Percentiles rank a stretch among this genome's conserved stretches.
Conservation (phyloP, 2,329 filamentous ascomycete genomes). For the Grosmannia huntii region DNA sequence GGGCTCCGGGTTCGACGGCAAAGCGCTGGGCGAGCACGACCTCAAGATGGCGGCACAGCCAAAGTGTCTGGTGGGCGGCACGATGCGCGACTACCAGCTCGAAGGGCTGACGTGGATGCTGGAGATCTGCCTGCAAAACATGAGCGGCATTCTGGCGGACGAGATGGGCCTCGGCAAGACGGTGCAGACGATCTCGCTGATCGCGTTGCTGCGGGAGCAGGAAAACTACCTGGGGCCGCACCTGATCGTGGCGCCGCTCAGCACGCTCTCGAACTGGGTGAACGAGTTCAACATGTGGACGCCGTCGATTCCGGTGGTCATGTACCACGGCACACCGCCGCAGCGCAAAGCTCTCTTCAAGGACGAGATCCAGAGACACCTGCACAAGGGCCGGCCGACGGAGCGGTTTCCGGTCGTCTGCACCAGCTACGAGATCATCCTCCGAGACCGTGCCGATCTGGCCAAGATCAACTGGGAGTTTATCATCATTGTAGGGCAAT, state of each 20-base stretch:
- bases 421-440: constrained; percentile 92
- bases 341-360: constrained; percentile 66
- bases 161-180: constrained; percentile 94
- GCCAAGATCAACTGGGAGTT: constrained; percentile 89
- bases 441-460: constrained; percentile 74
- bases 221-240: constrained; percentile 77
- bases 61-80: constrained; percentile 69
- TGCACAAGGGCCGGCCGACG: constrained; percentile 45
- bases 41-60: constrained; percentile 77
- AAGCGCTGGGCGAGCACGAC: constrained; percentile 49
- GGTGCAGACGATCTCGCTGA: constrained; percentile 76
- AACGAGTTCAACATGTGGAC: constrained; percentile 89
- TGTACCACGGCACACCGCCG: constrained; percentile 78
- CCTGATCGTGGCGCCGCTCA: constrained; percentile 78
- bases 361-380: constrained; percentile 56
- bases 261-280: constrained; percentile 90
- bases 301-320: constrained; percentile 71
- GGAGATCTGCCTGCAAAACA: constrained; percentile 64
- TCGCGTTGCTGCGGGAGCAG: constrained; percentile 78
- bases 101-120: constrained; percentile 95
- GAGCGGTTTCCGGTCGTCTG: constrained; percentile 79
- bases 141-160: constrained; percentile 84
- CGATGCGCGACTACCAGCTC: constrained; percentile 88
- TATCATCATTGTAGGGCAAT: constrained; percentile 66
- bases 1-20: constrained; percentile 46